Evolutionary conservation across 2,329 filamentous ascomycete species (phyloP).

Genomic region (Fusarium odoratissimum): DNA sequence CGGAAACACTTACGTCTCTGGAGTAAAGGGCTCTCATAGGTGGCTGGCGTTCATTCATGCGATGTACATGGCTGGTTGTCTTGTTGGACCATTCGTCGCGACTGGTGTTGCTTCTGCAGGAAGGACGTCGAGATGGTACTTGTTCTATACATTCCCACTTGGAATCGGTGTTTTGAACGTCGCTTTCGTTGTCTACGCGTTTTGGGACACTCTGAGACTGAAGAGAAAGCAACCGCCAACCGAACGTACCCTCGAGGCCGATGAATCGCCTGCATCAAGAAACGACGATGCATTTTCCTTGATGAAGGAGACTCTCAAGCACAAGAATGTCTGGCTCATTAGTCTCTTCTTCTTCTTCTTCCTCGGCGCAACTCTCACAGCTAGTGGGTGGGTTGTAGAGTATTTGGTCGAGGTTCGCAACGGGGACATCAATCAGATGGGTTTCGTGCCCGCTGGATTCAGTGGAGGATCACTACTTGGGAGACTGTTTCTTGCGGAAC

Average conservation of each 20-base stretch:
- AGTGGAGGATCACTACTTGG: constrained; percentile 69
- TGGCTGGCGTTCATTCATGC: constrained; percentile 74
- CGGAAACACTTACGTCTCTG: constrained; percentile 70
- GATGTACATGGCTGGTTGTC: constrained; percentile 68
- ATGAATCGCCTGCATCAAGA: not conserved
- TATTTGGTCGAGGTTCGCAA: constrained; percentile 70
- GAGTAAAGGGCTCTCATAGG: constrained; percentile 62
- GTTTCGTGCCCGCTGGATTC: constrained; percentile 71
- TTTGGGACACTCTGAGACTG: constrained; percentile 59
- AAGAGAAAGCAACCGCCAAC: constrained; percentile 28
- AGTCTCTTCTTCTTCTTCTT: constrained; percentile 74
- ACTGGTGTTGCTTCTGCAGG: constrained; percentile 60
- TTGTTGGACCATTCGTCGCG: constrained; percentile 67
- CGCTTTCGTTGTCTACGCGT: constrained; percentile 58
- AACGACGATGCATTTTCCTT: constrained; percentile 54
- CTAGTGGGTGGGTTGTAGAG: constrained; percentile 72
- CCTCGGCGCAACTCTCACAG: constrained; percentile 66
- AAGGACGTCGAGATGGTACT: constrained; percentile 57
- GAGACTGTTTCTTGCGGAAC: constrained; percentile 67
- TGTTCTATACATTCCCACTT: constrained; percentile 68
- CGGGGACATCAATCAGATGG: constrained; percentile 66
- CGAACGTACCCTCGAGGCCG: constrained; percentile 15
- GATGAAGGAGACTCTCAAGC: constrained; percentile 58
- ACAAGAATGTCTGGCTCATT: constrained; percentile 65
- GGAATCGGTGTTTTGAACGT: constrained; percentile 65